These are phyloP conservation scores for Colletotrichum sp. DNA, from an alignment of 2,329 filamentous ascomycete species.

Conservation along the genomic window DNA sequence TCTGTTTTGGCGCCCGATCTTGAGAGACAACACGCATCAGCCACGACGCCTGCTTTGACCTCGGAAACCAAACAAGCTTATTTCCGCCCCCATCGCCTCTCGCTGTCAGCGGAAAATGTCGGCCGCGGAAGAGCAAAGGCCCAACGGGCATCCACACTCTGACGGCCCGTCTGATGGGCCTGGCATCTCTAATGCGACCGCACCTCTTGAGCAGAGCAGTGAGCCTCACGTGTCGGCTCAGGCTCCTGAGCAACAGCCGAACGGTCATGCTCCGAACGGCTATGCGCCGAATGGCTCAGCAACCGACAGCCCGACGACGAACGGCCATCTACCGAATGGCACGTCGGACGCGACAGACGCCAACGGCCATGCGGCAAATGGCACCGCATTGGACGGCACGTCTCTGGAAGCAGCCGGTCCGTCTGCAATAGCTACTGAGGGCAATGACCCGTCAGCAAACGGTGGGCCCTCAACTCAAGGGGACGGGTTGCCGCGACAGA, in stretches of 20 bases:
- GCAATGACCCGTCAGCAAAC: slow-evolving; percentile 10
- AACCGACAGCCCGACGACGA: neutral
- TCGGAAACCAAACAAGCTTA: neutral
- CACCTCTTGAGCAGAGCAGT: neutral
- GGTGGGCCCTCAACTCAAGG: slow-evolving; percentile 15
- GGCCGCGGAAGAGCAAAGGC: slow-evolving; percentile 8
- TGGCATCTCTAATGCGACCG: neutral
- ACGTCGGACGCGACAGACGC: neutral
- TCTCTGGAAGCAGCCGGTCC: neutral
- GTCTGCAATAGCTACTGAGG: neutral
- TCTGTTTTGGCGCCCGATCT: neutral
- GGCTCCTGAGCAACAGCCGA: neutral
- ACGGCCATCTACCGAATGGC: neutral
- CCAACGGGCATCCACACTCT: slow-evolving; percentile 10
- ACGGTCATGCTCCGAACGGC: neutral
- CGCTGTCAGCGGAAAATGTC: neutral
- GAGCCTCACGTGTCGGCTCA: neutral
- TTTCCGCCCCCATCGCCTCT: neutral
- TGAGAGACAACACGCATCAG: neutral
- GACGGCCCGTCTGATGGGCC: neutral
- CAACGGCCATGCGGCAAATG: neutral
- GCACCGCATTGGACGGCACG: neutral
- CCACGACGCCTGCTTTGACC: neutral
- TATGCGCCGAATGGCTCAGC: neutral
- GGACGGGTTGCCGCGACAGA: neutral